These are phyloP conservation scores for Sporothrix dimorphospora DNA, from an alignment of 2,329 filamentous ascomycete genomes.

Conservation along the genomic window DNA sequence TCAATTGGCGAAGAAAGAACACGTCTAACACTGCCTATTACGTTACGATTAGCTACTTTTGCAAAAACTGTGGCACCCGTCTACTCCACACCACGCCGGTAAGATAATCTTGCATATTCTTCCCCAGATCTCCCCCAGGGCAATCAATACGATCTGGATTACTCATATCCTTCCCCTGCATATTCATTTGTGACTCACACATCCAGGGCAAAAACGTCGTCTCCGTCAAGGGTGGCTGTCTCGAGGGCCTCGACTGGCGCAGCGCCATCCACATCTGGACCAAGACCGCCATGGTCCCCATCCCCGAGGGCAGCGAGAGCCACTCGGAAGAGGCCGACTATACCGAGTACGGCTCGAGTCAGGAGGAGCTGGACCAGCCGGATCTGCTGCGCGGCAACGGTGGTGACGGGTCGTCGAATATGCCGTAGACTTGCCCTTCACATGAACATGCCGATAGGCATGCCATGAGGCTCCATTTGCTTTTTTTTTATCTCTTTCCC, in stretches of 20 bases:
- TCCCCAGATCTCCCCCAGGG: not conserved
- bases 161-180: not conserved
- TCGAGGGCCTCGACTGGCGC: constrained; percentile 64
- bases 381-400: constrained; percentile 25
- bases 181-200: constrained; percentile 1
- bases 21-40: constrained; percentile 1
- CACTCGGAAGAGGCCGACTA: constrained; percentile 57
- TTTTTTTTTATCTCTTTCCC: not conserved
- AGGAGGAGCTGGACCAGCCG: constrained; percentile 55
- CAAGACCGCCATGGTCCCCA: constrained; percentile 67
- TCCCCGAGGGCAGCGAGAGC: constrained; percentile 64
- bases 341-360: constrained; percentile 48
- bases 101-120: constrained; percentile 12
- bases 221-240: constrained; percentile 68
- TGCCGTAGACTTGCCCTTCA: not conserved
- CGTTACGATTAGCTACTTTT: constrained; percentile 59
- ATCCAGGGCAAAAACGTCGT: constrained; percentile 60
- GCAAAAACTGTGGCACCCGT: constrained; percentile 66
- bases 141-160: not conserved
- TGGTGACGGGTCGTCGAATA: constrained; percentile 31
- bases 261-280: constrained; percentile 69
- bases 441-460: not conserved
- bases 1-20: not conserved
- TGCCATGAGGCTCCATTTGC: too few relatives aligned
- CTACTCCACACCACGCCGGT: constrained; percentile 62